Conservation (phyloP, 2,329 filamentous ascomycete genomes). For the Aplosporella prunicola region DNA sequence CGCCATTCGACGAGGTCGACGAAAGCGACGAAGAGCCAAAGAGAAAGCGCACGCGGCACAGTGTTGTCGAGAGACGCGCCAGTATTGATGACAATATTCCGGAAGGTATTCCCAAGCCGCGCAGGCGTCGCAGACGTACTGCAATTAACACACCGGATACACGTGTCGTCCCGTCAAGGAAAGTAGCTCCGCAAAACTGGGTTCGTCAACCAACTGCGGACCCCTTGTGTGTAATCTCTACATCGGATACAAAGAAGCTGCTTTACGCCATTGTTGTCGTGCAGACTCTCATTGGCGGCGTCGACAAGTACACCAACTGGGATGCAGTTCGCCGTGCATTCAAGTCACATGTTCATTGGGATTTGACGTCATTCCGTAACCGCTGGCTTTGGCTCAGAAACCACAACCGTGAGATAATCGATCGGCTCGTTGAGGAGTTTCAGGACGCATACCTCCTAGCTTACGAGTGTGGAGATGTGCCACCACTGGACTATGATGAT, state of each 20-base stretch:
- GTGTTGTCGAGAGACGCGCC: too few relatives aligned
- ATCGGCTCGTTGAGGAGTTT: slow-evolving; percentile 53
- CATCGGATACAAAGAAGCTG: slow-evolving; percentile 19
- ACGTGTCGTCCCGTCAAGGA: too few relatives aligned
- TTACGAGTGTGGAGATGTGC: slow-evolving; percentile 53
- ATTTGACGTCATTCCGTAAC: slow-evolving; percentile 24
- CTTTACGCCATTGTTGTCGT: slow-evolving; percentile 23
- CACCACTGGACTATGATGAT: slow-evolving; percentile 54
- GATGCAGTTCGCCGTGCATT: slow-evolving; percentile 30
- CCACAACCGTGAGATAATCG: slow-evolving; percentile 36
- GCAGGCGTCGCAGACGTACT: slow-evolving; percentile 2
- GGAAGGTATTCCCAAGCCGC: background rate
- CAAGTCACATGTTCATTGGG: slow-evolving; percentile 26
- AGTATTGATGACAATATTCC: too few relatives aligned
- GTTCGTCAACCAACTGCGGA: slow-evolving; percentile 7
- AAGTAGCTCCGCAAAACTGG: too few relatives aligned
- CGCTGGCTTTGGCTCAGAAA: slow-evolving; percentile 30
- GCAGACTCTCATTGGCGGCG: slow-evolving; percentile 27
- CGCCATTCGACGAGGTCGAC: background rate
- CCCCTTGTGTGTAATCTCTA: slow-evolving; percentile 12
- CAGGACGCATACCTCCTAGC: slow-evolving; percentile 56
- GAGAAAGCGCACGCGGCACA: too few relatives aligned
- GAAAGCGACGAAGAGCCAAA: too few relatives aligned
- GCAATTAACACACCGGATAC: background rate
- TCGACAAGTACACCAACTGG: slow-evolving; percentile 32